phyloP scores from a whole-genome alignment of 805 yeast genomes.

The Lipomyces orientalis region DNA sequence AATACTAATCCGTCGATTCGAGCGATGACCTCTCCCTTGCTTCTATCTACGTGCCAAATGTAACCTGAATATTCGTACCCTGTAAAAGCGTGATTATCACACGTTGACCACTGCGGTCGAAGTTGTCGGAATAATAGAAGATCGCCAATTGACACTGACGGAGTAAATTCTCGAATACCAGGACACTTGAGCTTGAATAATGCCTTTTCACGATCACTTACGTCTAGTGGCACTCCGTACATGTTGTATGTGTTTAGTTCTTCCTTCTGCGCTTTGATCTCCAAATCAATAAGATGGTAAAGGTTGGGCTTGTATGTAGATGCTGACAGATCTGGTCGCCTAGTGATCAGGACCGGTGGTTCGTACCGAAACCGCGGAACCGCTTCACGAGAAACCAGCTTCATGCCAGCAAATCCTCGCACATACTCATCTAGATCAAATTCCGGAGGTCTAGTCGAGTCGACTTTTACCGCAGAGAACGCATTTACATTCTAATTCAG shows the following conservation, averaged over 20 bases:
- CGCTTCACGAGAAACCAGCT: slow-evolving; percentile 8
- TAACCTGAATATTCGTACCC: slow-evolving; percentile 26
- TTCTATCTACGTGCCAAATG: slow-evolving; percentile 29
- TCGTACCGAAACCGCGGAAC: slow-evolving; percentile 13
- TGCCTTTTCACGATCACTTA: slow-evolving; percentile 5
- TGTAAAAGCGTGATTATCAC: slow-evolving; percentile 22
- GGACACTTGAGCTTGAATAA: slow-evolving; percentile 27
- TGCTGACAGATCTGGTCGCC: slow-evolving; percentile 5
- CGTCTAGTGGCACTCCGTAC: slow-evolving; percentile 19
- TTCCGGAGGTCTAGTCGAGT: slow-evolving; percentile 22
- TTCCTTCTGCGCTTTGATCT: slow-evolving; percentile 24
- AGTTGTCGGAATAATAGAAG: slow-evolving; percentile 23
- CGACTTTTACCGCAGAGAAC: slow-evolving; percentile 5
- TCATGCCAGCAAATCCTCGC: slow-evolving; percentile 21
- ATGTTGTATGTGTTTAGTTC: slow-evolving; percentile 24
- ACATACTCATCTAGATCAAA: slow-evolving; percentile 23
- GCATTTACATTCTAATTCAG: slow-evolving; percentile 20
- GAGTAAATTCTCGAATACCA: slow-evolving; percentile 35
- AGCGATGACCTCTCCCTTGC: slow-evolving; percentile 26
- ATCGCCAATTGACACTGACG: slow-evolving; percentile 31
- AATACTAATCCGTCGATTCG: slow-evolving; percentile 24
- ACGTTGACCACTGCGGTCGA: slow-evolving; percentile 26
- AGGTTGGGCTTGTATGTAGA: slow-evolving; percentile 14
- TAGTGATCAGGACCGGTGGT: not conserved
- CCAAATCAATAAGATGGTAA: slow-evolving; percentile 17